A percentile compares a stretch with the other conserved stretches of the same genome.
Conservation (phyloP, 306 rosid genomes). For the Hippophae gyantsensis region DNA sequence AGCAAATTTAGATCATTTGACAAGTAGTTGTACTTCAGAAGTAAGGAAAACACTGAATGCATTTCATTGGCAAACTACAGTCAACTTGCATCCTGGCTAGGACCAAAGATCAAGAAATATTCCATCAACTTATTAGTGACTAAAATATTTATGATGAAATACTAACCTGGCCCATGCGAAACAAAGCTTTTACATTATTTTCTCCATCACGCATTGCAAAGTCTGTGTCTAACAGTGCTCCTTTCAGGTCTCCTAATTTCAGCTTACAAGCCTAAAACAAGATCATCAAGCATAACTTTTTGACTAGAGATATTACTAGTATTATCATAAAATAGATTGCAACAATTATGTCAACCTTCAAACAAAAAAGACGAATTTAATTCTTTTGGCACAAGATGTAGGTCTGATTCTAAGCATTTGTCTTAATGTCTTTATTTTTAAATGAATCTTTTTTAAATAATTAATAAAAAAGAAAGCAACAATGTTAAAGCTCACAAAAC, state of each 20-base stretch:
- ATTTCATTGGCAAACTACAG: background rate
- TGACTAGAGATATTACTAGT: too few species aligned
- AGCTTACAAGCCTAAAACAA: slow-evolving; percentile 72
- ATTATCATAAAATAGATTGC: too few species aligned
- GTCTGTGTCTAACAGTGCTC: slow-evolving; percentile 85
- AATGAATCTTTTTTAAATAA: too few species aligned
- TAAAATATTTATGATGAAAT: slow-evolving; percentile 9
- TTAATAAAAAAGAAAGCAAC: too few species aligned
- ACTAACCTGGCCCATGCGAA: slow-evolving; percentile 97
- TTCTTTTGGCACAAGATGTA: too few species aligned
- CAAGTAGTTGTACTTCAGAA: too few species aligned
- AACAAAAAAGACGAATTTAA: too few species aligned
- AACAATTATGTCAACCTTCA: too few species aligned
- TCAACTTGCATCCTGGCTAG: background rate
- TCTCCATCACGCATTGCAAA: slow-evolving; percentile 91
- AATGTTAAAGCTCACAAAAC: too few species aligned
- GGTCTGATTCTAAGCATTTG: too few species aligned
- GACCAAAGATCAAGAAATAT: background rate
- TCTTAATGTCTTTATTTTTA: too few species aligned
- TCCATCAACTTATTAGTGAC: background rate
- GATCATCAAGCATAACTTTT: slow-evolving; percentile 1
- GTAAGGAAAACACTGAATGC: background rate
- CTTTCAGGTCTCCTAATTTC: slow-evolving; percentile 80
- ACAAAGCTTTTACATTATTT: slow-evolving; percentile 82
- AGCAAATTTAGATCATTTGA: too few species aligned